These are phyloP conservation scores for Gossypium davidsonii DNA, from an alignment of 441 rosid species.

Conservation along the genomic window DNA sequence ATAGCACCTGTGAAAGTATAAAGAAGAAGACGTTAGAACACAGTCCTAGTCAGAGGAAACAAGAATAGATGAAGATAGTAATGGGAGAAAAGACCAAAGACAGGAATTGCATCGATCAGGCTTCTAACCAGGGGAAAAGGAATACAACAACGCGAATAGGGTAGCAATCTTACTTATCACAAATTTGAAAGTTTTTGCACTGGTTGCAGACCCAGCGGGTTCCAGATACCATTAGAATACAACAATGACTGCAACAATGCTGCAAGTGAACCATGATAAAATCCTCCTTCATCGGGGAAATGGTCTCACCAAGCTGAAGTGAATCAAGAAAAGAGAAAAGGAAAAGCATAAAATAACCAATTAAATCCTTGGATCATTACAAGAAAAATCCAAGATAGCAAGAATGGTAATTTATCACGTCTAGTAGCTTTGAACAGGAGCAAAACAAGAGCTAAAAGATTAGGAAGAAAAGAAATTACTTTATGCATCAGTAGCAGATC, in stretches of 20 bases:
- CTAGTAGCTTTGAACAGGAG: neutral
- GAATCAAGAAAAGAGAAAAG: constrained; percentile 5
- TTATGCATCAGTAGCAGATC: constrained; percentile 94
- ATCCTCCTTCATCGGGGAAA: constrained; percentile 97
- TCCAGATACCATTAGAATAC: constrained; percentile 85
- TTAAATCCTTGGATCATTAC: neutral
- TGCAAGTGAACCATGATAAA: constrained; percentile 98
- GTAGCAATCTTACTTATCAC: constrained; percentile 72
- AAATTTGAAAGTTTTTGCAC: constrained; percentile 92
- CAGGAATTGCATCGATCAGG: neutral
- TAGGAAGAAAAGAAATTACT: constrained; percentile 39
- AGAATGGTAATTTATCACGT: neutral
- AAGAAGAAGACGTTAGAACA: constrained; percentile 16
- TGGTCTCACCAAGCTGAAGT: constrained; percentile 95
- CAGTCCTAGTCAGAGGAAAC: neutral
- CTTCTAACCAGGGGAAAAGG: neutral
- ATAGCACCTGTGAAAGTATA: constrained; percentile 55
- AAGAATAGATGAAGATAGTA: neutral
- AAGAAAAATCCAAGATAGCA: neutral
- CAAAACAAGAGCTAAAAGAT: neutral
- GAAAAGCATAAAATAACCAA: neutral
- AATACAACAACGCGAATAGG: neutral
- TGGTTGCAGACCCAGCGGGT: constrained; percentile 88
- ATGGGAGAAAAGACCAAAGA: neutral
- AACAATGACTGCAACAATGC: constrained; percentile 85